Evolutionary conservation across 2,329 filamentous ascomycete genomes (phyloP), one percentile per base, ranked within the genome.

Genomic region (Aspergillus terreus): DNA sequence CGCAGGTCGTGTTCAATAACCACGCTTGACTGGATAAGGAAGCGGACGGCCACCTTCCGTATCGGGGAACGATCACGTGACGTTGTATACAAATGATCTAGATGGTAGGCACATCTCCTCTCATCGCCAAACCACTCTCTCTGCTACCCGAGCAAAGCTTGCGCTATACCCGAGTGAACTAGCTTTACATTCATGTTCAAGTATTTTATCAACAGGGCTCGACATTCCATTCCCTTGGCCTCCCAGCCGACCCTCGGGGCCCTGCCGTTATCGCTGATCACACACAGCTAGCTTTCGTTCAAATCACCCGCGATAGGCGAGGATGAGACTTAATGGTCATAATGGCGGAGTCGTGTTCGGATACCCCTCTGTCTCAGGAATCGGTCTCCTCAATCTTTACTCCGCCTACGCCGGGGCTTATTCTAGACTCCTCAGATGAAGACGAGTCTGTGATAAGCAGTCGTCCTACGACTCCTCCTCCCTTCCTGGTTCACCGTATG

Each of bases 341-440:
- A 9, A 32, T 43, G 46, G 44, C 27, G 40, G 43, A 44, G 38
- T 21, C 41, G 27, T n/a, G 12, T 30, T 17, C 44, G 17, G 19
- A 38, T n/a, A 60, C 53, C 59, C 61, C 58, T 48, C 65, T 62
- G 49, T 59, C 60, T 17, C 59, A 65, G 54, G 56, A 63, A 54
- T 48, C 47, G 19, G 23, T 12, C 12, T 41, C 35, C 9, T 44
- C 19, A 4, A 12, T 25, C 27, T 15, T 21, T 15, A 27, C 40
- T 35, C 56, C 58, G 12, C 51, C 49, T 23, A 35, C 45, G 12
- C 44, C 50, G 48, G 47, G 43, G 14, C 44, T 50, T 36, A 38
- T 38, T 17, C 30, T 48, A 52, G 51, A 47, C 49, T 53, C 46
- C 44, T 55, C 50, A 25, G 47, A 41, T 25, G 47, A 50, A 35